A percentile compares a stretch with the other conserved stretches of the same genome.
Conservation (phyloP, 225 moss, liverwort and hornwort species). For the Ulota crispa region DNA sequence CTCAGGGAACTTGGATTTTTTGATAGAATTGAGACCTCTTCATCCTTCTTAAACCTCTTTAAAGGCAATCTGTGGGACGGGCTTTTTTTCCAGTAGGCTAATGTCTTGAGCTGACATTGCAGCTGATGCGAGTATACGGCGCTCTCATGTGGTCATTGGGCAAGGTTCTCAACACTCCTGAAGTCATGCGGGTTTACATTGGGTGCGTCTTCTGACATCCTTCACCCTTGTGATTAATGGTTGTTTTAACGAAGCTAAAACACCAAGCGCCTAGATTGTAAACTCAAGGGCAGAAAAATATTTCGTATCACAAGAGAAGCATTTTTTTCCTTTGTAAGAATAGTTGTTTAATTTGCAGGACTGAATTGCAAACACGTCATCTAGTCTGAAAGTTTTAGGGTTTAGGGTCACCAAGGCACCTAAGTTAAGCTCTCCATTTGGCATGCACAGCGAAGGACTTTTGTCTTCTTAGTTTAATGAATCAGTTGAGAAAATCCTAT, state of each 20-base stretch:
- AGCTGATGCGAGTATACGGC: conserved; percentile 99
- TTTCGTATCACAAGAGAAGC: background rate
- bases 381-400: background rate
- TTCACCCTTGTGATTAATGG: background rate
- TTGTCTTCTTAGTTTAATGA: background rate
- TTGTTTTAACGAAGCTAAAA: background rate
- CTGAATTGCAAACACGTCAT: background rate
- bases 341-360: background rate
- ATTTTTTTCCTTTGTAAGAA: background rate
- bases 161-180: conserved; percentile 96
- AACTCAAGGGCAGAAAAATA: background rate
- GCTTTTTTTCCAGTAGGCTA: background rate
- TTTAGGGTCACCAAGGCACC: background rate
- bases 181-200: conserved; percentile 98
- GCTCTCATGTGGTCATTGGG: conserved; percentile 99
- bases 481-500: background rate
- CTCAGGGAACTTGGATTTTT: background rate
- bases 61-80: background rate
- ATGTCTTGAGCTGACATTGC: conserved; percentile 24
- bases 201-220: conserved; percentile 53
- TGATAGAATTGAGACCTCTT: background rate
- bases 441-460: background rate
- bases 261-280: background rate
- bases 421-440: background rate
- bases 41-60: background rate